A percentile compares a stretch with the other conserved stretches of the same genome.
These are phyloP conservation scores for Closterium sp. DNA, from an alignment of 139 green algal genomes.

Conservation along the genomic window DNA sequence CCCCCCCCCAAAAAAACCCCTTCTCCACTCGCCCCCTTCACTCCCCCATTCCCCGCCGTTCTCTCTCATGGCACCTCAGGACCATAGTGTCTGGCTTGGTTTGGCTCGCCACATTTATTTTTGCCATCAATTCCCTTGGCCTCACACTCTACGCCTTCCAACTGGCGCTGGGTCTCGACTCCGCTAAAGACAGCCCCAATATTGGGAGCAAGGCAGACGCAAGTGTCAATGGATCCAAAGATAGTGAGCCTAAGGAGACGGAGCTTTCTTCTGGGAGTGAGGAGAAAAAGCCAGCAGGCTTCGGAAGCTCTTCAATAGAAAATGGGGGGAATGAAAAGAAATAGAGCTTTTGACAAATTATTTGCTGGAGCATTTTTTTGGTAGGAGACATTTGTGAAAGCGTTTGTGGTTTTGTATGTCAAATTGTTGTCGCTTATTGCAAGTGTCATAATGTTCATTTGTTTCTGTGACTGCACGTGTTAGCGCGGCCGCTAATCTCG, in stretches of 20 bases:
- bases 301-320: background rate
- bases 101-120: conserved; percentile 42
- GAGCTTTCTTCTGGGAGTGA: background rate
- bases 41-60: background rate
- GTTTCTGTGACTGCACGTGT: too few relatives aligned
- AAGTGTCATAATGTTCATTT: too few relatives aligned
- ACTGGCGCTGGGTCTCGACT: conserved; percentile 2
- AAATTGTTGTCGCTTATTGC: too few relatives aligned
- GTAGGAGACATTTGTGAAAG: too few relatives aligned
- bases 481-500: too few relatives aligned
- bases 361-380: too few relatives aligned
- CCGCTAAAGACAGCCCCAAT: background rate
- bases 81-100: conserved; percentile 31
- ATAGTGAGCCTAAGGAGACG: background rate
- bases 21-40: background rate
- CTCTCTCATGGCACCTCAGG: conserved; percentile 11
- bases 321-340: background rate
- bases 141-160: conserved; percentile 29
- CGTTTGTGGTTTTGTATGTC: too few relatives aligned
- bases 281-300: background rate
- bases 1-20: background rate
- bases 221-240: background rate
- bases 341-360: background rate
- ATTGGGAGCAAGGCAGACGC: background rate
- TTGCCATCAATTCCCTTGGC: conserved; percentile 36